phyloP scores from a whole-genome alignment of 495 filamentous ascomycete genomes.

The Xylaria grammica region DNA sequence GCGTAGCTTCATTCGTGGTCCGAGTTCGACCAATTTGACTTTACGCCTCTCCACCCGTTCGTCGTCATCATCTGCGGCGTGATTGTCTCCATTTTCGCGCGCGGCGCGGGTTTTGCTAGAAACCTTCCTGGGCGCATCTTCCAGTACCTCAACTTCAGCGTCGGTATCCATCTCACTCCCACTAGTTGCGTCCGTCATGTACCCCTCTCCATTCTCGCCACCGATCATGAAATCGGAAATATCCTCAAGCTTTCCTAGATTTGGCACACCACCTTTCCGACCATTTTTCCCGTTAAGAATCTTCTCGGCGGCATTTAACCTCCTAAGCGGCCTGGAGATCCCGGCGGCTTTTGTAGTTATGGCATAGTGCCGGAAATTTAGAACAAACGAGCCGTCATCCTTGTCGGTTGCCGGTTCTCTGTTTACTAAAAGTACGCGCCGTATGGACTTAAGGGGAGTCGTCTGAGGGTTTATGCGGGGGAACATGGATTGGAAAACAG shows the following conservation, averaged over 20 bases:
- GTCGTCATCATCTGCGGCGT: conserved; percentile 28
- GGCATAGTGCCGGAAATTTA: conserved; percentile 92
- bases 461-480: conserved; percentile 93
- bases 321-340: conserved; percentile 78
- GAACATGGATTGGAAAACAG: conserved; percentile 95
- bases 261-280: conserved; percentile 76
- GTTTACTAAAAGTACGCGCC: conserved; percentile 87
- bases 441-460: conserved; percentile 85
- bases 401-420: conserved; percentile 64
- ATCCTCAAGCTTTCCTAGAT: conserved; percentile 88
- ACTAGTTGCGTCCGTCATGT: conserved; percentile 78
- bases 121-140: conserved; percentile 72
- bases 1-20: conserved; percentile 85
- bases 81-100: conserved; percentile 41
- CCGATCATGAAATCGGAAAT: conserved; percentile 94
- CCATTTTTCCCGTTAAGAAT: conserved; percentile 61
- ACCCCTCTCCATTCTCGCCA: conserved; percentile 76
- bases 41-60: conserved; percentile 74
- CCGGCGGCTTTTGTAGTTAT: conserved; percentile 88
- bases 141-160: conserved; percentile 90
- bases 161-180: conserved; percentile 94
- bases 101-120: conserved; percentile 61
- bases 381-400: conserved; percentile 73
- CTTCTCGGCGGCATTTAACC: conserved; percentile 88
- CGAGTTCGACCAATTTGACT: conserved; percentile 89